These are phyloP conservation scores for Pythium grandisporangium DNA, from an alignment of 352 stramenopile genomes.

Conservation along the genomic window DNA sequence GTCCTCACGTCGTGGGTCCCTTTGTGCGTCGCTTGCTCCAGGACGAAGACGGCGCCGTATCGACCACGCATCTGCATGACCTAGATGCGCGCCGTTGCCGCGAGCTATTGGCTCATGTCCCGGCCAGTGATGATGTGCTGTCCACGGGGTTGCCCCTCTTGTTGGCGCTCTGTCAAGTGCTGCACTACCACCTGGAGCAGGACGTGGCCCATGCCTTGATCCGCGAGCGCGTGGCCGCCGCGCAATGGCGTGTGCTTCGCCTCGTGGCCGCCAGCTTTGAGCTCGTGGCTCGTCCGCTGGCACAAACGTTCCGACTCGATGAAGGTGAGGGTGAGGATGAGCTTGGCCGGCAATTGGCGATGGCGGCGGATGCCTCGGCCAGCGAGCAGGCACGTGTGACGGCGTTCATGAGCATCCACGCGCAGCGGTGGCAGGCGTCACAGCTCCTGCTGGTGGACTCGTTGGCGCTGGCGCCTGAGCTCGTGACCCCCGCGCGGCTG, in stretches of 20 bases:
- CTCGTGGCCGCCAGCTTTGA: slow-evolving; percentile 67
- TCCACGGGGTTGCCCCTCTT: slow-evolving; percentile 67
- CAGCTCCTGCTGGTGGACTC: slow-evolving; percentile 76
- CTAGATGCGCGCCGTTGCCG: slow-evolving; percentile 30
- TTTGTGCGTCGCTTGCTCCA: slow-evolving; percentile 40
- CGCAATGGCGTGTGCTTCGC: slow-evolving; percentile 50
- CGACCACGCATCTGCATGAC: no score
- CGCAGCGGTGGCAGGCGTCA: slow-evolving; percentile 76
- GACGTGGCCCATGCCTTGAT: slow-evolving; percentile 57
- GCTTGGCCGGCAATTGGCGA: no score
- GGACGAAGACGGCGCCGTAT: slow-evolving; percentile 20
- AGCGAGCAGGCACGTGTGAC: slow-evolving; percentile 28
- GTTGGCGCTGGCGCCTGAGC: slow-evolving; percentile 42
- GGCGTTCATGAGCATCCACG: slow-evolving; percentile 54
- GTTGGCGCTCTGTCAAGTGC: slow-evolving; percentile 67
- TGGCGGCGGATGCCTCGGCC: no score
- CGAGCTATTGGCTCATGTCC: slow-evolving; percentile 32
- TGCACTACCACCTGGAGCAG: slow-evolving; percentile 83
- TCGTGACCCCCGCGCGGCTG: slow-evolving; percentile 46
- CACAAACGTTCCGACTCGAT: not conserved
- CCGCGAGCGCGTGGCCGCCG: slow-evolving; percentile 37
- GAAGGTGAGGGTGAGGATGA: slow-evolving; percentile 11
- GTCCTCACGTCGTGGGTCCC: slow-evolving; percentile 25
- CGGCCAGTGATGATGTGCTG: slow-evolving; percentile 50
- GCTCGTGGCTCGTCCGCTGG: no score